phyloP scores from a whole-genome alignment of 129 eudicot species.

The Flaveria brownii region DNA sequence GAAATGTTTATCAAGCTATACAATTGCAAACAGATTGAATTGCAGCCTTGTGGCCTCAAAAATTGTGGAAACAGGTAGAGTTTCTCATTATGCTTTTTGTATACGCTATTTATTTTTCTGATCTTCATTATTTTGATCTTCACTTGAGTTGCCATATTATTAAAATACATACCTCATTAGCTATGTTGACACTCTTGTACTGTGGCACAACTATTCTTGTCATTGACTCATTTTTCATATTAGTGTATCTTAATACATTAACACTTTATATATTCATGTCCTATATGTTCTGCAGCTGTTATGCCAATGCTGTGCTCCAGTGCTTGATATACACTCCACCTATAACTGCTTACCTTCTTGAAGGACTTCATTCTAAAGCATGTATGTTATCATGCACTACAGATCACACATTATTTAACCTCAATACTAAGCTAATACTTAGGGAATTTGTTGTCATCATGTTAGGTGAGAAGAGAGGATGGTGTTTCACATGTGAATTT shows the following conservation, averaged over 20 bases:
- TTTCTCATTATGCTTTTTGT: slow-evolving; percentile 1
- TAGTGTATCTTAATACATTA: background rate
- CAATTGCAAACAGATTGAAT: slow-evolving; percentile 55
- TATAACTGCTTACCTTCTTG: slow-evolving; percentile 71
- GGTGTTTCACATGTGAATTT: slow-evolving; percentile 89
- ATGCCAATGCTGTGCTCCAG: slow-evolving; percentile 93
- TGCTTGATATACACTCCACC: slow-evolving; percentile 91
- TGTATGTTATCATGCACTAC: slow-evolving; percentile 49
- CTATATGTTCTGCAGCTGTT: slow-evolving; percentile 64
- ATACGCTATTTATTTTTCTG: background rate
- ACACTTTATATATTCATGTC: background rate
- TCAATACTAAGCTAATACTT: background rate
- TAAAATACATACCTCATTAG: background rate
- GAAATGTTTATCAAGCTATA: slow-evolving; percentile 78
- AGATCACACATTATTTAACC: background rate
- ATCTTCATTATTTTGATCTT: background rate
- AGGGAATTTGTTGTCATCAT: slow-evolving; percentile 3
- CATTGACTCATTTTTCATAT: background rate
- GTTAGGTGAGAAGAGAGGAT: slow-evolving; percentile 71
- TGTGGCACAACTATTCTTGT: background rate
- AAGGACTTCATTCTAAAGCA: slow-evolving; percentile 73
- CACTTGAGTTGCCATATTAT: background rate
- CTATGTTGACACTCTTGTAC: background rate
- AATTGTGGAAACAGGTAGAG: slow-evolving; percentile 95
- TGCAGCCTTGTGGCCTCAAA: slow-evolving; percentile 73